Conservation (phyloP, 106 monocot genomes). For the Ottelia alismoides region DNA sequence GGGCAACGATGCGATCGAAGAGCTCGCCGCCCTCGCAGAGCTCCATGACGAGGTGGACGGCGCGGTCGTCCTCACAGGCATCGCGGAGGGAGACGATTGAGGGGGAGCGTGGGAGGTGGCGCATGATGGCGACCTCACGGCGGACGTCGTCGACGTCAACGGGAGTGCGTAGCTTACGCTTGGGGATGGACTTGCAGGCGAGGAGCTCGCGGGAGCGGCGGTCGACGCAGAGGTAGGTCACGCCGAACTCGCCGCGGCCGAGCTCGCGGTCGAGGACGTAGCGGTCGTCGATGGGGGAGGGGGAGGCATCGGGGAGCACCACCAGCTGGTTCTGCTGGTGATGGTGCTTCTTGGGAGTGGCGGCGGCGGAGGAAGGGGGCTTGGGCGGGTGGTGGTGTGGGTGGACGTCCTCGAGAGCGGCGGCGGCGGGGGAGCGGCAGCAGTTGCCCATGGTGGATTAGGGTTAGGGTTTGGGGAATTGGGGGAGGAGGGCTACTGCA, state of each 20-base stretch:
- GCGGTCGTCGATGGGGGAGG: slow-evolving; percentile 30
- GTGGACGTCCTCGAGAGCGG: slow-evolving; percentile 80
- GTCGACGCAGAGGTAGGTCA: slow-evolving; percentile 91
- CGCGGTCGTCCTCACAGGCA: slow-evolving; percentile 91
- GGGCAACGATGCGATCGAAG: slow-evolving; percentile 90
- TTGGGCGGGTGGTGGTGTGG: slow-evolving; percentile 16
- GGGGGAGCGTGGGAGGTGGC: slow-evolving; percentile 58
- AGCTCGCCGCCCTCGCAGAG: slow-evolving; percentile 96
- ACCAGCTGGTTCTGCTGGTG: slow-evolving; percentile 18
- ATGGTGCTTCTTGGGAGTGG: background rate
- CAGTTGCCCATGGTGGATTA: slow-evolving; percentile 72
- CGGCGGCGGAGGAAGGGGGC: slow-evolving; percentile 3
- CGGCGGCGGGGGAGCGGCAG: slow-evolving; percentile 90
- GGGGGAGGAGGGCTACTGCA: background rate
- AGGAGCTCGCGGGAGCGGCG: slow-evolving; percentile 53
- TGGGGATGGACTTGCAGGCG: slow-evolving; percentile 98
- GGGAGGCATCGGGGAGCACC: slow-evolving; percentile 20
- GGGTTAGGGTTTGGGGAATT: background rate
- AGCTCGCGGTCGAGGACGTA: slow-evolving; percentile 66
- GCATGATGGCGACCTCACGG: slow-evolving; percentile 97
- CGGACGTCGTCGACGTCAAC: slow-evolving; percentile 95
- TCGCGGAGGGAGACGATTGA: slow-evolving; percentile 74
- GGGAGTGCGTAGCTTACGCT: slow-evolving; percentile 87
- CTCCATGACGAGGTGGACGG: slow-evolving; percentile 99
- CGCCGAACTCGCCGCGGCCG: slow-evolving; percentile 86